Conservation (phyloP, 2,329 filamentous ascomycete species). For the Cyphellophora attinorum region DNA sequence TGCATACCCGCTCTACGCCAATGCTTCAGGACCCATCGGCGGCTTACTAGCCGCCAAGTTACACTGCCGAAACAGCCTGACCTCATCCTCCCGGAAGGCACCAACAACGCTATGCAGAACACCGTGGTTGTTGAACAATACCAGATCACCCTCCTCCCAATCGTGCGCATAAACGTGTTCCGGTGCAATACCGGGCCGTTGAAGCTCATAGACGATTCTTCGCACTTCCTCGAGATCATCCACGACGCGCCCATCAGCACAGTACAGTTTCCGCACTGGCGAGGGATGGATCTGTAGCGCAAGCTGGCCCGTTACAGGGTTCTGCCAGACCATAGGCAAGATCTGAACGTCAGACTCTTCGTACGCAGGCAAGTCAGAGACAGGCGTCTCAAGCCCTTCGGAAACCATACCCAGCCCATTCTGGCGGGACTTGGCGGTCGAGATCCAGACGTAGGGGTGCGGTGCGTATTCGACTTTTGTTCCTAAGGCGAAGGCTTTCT, state of each 20-base stretch:
- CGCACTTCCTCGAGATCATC: constrained; percentile 58
- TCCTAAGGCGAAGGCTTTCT: constrained; percentile 57
- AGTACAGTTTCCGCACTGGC: constrained; percentile 59
- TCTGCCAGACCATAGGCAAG: constrained; percentile 69
- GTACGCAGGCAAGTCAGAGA: constrained; percentile 53
- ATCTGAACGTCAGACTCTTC: constrained; percentile 57
- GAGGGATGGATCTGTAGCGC: constrained; percentile 67
- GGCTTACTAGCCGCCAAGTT: constrained; percentile 60
- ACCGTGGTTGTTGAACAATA: constrained; percentile 70
- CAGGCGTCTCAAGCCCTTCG: constrained; percentile 53
- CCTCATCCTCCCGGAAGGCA: constrained; percentile 62
- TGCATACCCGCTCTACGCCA: too few species aligned
- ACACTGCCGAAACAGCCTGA: constrained; percentile 67
- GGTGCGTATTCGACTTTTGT: constrained; percentile 66
- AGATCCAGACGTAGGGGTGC: constrained; percentile 80
- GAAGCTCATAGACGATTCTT: constrained; percentile 60
- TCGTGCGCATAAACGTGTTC: constrained; percentile 62
- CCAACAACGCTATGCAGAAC: constrained; percentile 67
- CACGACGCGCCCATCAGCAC: constrained; percentile 57
- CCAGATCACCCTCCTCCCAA: constrained; percentile 67
- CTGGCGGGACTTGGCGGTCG: constrained; percentile 52
- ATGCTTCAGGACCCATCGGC: too few species aligned
- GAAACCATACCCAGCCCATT: constrained; percentile 64
- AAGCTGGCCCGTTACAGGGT: constrained; percentile 58
- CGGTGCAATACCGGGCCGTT: constrained; percentile 63